Conservation (phyloP, 352 stramenopile species). For the Pythium aphanidermatum region DNA sequence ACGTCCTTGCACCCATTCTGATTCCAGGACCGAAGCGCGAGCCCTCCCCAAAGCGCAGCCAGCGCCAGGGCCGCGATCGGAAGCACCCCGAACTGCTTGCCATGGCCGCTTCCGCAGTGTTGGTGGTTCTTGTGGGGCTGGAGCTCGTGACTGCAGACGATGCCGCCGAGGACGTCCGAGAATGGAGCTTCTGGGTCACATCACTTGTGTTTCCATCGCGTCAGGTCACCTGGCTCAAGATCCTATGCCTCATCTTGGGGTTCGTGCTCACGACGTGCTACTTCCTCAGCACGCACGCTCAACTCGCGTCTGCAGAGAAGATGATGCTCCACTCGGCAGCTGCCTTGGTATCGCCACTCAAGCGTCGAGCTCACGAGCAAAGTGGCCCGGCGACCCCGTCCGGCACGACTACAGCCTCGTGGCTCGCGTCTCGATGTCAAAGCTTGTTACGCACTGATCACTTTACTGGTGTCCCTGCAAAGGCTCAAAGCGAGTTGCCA, state of each 20-base stretch:
- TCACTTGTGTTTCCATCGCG: constrained; percentile 40
- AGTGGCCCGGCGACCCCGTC: constrained; percentile 12
- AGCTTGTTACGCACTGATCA: constrained; percentile 7
- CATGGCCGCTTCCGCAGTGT: constrained; percentile 7
- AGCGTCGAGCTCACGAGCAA: too few relatives aligned
- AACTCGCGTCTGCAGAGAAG: constrained; percentile 18
- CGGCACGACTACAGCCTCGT: constrained; percentile 12
- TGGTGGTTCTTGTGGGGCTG: constrained; percentile 16
- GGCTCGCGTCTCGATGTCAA: constrained; percentile 13
- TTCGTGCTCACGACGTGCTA: constrained; percentile 39
- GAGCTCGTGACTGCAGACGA: constrained; percentile 4
- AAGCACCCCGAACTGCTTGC: constrained; percentile 8
- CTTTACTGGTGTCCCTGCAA: not conserved
- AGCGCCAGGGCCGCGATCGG: not conserved
- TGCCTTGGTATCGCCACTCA: constrained; percentile 13
- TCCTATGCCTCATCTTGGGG: constrained; percentile 28
- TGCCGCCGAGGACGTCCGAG: constrained; percentile 2
- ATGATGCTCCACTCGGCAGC: constrained; percentile 16
- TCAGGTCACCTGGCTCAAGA: constrained; percentile 37
- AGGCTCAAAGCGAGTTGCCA: constrained; percentile 18
- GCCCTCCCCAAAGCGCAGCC: not conserved
- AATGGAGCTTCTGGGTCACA: constrained; percentile 23
- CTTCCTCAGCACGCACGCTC: constrained; percentile 19
- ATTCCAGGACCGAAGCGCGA: constrained; percentile 1
- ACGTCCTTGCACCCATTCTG: constrained; percentile 4